Evolutionary conservation across 768 basidiomycete species (phyloP), one percentile per base, ranked within the genome.

Genomic region (Symmetrospora coprosmae): DNA sequence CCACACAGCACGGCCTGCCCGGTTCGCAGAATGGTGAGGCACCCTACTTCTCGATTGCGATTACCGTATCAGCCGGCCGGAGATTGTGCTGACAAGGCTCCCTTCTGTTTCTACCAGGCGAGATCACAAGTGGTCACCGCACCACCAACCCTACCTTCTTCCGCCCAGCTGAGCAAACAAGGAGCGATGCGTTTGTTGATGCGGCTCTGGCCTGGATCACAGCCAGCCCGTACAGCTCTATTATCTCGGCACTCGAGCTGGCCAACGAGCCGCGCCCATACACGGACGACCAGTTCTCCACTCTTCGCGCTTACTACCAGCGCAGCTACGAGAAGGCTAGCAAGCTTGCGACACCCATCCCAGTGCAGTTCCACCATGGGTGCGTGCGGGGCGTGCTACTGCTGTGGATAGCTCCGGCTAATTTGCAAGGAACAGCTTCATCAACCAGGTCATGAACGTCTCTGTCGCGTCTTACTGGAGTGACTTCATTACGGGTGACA

Each of bases 1-100:
- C n/a, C n/a, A n/a, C n/a, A n/a, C n/a, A n/a, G 53, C 69, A 70
- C 62, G 67, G 67, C 16, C 50, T 70, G 23, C 69, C 69, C 23
- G 69, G 68, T 11, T 55, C 52, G n/a, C 67, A 70, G 40, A 67
- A 70, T 62, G 69, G 69, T 34, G 67, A n/a, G n/a, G n/a, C n/a
- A n/a, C n/a, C n/a, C n/a, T n/a, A n/a, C n/a, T n/a, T n/a, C n/a
- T n/a, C n/a, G n/a, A n/a, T n/a, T n/a, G n/a, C n/a, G n/a, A n/a
- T n/a, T n/a, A n/a, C n/a, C n/a, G n/a, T n/a, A n/a, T n/a, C n/a
- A n/a, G n/a, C n/a, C n/a, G n/a, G n/a, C n/a, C n/a, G n/a, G n/a
- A n/a, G n/a, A n/a, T n/a, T n/a, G n/a, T n/a, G n/a, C n/a, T n/a
- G n/a, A n/a, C n/a, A n/a, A n/a, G n/a, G n/a, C n/a, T n/a, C n/a